Percentiles rank a stretch among this genome's conserved stretches.
phyloP scores from a whole-genome alignment of 2,329 filamentous ascomycete species.

The Dothidotthia symphoricarpi region DNA sequence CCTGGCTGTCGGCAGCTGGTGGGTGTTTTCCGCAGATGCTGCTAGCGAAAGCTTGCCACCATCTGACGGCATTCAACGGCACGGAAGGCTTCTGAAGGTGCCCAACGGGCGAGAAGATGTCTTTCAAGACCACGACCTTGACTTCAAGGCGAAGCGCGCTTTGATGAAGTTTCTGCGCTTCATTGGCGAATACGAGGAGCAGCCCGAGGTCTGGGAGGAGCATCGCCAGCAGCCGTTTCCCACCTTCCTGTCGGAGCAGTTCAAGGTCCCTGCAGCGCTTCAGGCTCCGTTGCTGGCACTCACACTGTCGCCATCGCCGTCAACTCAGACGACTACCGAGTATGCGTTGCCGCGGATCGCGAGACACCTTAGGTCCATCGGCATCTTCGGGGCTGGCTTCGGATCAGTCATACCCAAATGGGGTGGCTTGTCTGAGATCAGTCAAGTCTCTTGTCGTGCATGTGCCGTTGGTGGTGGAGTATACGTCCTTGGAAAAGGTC shows the following conservation, averaged over 20 bases:
- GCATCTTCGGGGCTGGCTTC: constrained; percentile 83
- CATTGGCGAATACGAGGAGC: constrained; percentile 68
- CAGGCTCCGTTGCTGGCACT: constrained; percentile 67
- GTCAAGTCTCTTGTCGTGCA: constrained; percentile 87
- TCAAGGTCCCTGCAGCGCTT: constrained; percentile 60
- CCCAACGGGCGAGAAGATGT: constrained; percentile 90
- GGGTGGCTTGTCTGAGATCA: constrained; percentile 84
- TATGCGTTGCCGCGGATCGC: constrained; percentile 72
- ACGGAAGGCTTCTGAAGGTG: constrained; percentile 61
- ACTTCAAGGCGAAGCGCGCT: constrained; percentile 75
- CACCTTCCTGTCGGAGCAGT: constrained; percentile 57
- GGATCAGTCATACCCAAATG: constrained; percentile 89
- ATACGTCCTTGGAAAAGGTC: constrained; percentile 77
- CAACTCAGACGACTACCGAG: constrained; percentile 58
- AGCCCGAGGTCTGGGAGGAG: constrained; percentile 58
- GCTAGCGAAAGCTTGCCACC: constrained; percentile 2
- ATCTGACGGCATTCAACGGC: background rate
- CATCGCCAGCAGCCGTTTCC: constrained; percentile 57
- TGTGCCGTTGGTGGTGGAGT: constrained; percentile 86
- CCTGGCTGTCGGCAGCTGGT: constrained; percentile 89
- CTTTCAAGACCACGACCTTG: constrained; percentile 73
- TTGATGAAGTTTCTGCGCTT: constrained; percentile 95
- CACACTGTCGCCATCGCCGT: constrained; percentile 65
- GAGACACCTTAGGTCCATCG: constrained; percentile 81
- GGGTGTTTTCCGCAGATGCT: constrained; percentile 58